Evolutionary conservation across 805 yeast genomes (phyloP).

Genomic region (Pichia nanzhaoensis): DNA sequence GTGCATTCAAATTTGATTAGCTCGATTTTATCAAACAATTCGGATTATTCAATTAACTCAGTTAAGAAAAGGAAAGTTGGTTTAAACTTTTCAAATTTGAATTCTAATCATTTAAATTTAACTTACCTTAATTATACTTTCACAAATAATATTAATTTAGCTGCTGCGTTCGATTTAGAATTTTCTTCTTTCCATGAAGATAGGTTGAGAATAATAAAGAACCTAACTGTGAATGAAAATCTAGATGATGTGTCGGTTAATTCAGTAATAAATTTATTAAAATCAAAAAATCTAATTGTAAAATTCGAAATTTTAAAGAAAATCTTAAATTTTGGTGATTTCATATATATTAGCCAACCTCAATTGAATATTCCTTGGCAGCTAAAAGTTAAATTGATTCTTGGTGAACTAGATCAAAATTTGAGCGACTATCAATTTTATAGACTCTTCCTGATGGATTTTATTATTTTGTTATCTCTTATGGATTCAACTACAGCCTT

Average conservation of each 20-base stretch:
- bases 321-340: constrained; percentile 2
- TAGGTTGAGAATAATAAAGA: not conserved
- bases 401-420: no score
- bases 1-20: not conserved
- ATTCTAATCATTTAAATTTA: not conserved
- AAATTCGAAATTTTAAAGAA: constrained; percentile 7
- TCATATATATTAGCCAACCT: not conserved
- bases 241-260: not conserved
- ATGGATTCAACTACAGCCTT: constrained; percentile 3
- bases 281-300: not conserved
- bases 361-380: not conserved
- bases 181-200: not conserved
- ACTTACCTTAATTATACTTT: not conserved
- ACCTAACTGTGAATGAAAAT: constrained; percentile 1
- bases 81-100: not conserved
- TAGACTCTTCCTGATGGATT: constrained; percentile 2
- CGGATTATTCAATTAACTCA: not conserved
- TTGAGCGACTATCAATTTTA: not conserved
- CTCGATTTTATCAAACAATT: not conserved
- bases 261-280: constrained; percentile 1
- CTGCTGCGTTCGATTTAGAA: not conserved
- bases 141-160: not conserved
- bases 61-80: not conserved
- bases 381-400: not conserved
- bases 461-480: constrained; percentile 5